phyloP scores from a whole-genome alignment of 1,284 basidiomycete genomes.

The Ganoderma multipileum region DNA sequence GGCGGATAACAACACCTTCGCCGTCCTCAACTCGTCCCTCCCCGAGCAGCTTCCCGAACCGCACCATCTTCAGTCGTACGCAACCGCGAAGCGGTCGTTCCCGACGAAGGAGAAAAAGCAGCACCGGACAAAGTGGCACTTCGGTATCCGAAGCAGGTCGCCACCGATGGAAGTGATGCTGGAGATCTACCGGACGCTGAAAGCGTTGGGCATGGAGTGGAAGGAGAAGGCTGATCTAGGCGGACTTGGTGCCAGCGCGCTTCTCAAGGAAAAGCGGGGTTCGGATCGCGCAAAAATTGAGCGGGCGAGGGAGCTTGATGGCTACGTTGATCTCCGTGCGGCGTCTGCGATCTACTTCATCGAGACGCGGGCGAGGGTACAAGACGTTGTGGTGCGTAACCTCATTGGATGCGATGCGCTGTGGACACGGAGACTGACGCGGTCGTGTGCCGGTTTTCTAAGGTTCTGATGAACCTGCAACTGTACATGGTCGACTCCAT shows the following conservation, averaged over 20 bases:
- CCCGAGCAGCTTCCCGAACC: constrained; percentile 63
- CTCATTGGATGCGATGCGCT: constrained; percentile 6
- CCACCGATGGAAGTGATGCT: constrained; percentile 99
- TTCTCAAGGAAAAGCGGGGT: constrained; percentile 36
- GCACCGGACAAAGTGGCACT: constrained; percentile 92
- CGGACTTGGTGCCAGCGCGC: constrained; percentile 58
- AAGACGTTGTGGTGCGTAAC: constrained; percentile 85
- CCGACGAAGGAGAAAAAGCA: constrained; percentile 67
- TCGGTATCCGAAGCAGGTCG: constrained; percentile 93
- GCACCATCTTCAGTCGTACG: constrained; percentile 67
- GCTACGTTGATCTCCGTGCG: constrained; percentile 69
- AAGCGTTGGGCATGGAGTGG: constrained; percentile 98
- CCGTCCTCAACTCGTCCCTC: constrained; percentile 85
- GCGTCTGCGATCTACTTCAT: constrained; percentile 89
- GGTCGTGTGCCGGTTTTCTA: constrained; percentile 1
- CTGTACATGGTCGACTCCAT: constrained; percentile 95
- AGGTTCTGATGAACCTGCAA: constrained; percentile 97
- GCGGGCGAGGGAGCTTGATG: constrained; percentile 68
- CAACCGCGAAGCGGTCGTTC: constrained; percentile 62
- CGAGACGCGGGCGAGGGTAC: constrained; percentile 90
- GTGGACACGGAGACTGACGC: not conserved
- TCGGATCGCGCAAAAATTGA: constrained; percentile 59
- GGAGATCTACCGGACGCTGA: constrained; percentile 95
- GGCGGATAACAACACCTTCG: constrained; percentile 72
- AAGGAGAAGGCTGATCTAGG: constrained; percentile 81